Percentiles rank a stretch among this genome's conserved stretches.
These are phyloP conservation scores for Suhomyces kunorum DNA, from an alignment of 1,139 yeast genomes.

Conservation along the genomic window DNA sequence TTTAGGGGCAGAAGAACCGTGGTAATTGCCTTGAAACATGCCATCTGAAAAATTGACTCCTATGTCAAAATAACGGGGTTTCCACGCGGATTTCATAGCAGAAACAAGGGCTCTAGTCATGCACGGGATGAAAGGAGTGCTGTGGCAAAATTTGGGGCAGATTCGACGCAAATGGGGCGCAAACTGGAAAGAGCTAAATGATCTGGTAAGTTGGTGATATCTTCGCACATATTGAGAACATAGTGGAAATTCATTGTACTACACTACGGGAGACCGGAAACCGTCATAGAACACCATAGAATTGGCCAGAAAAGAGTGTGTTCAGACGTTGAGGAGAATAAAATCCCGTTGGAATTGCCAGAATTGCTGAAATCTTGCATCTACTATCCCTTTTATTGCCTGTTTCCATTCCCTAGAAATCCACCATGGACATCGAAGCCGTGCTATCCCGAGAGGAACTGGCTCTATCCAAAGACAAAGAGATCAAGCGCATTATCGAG, in stretches of 20 bases:
- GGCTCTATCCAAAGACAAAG: constrained; percentile 48
- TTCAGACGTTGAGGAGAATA: too few relatives aligned
- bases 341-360: too few relatives aligned
- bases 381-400: neutral
- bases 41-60: constrained; percentile 88
- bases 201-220: neutral
- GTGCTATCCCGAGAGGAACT: constrained; percentile 38
- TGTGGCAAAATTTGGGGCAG: too few relatives aligned
- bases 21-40: constrained; percentile 82
- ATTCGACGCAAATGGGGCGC: too few relatives aligned
- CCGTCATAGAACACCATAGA: too few relatives aligned
- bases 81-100: constrained; percentile 27
- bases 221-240: too few relatives aligned
- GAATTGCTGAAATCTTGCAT: too few relatives aligned
- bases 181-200: too few relatives aligned
- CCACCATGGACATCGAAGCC: constrained; percentile 23
- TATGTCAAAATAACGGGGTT: constrained; percentile 48
- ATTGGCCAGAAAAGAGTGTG: too few relatives aligned
- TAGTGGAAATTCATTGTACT: too few relatives aligned
- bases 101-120: constrained; percentile 5
- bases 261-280: too few relatives aligned
- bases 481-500: constrained; percentile 54
- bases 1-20: constrained; percentile 53
- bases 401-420: neutral
- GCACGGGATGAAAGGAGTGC: neutral